These are phyloP conservation scores for Microdochium nivale DNA, from an alignment of 2,329 filamentous ascomycete genomes.

Conservation along the genomic window DNA sequence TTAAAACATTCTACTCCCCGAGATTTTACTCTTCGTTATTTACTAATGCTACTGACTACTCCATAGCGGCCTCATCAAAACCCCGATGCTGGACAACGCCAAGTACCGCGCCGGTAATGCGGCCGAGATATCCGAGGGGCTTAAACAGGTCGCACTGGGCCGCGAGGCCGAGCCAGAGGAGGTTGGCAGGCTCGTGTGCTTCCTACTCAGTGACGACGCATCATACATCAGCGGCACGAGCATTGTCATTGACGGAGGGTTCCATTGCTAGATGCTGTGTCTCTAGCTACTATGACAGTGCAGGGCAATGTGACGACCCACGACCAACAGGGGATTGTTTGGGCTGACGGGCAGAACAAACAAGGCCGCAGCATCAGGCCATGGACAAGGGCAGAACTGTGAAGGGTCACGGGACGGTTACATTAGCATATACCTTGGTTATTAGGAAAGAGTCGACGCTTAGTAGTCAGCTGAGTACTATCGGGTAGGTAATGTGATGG, in stretches of 20 bases:
- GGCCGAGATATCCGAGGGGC: conserved; percentile 7
- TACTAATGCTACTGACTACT: not conserved
- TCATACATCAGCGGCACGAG: conserved; percentile 15
- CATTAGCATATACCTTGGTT: too few relatives aligned
- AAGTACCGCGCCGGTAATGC: conserved; percentile 4
- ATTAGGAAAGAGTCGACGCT: too few relatives aligned
- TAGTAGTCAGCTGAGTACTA: too few relatives aligned
- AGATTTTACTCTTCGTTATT: not conserved
- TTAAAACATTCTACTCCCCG: not conserved
- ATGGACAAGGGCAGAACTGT: too few relatives aligned
- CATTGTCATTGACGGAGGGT: conserved; percentile 17
- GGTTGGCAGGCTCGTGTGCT: conserved; percentile 23
- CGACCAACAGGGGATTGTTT: too few relatives aligned
- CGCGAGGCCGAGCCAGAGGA: conserved; percentile 18
- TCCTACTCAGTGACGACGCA: conserved; percentile 22
- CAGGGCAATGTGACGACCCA: too few relatives aligned
- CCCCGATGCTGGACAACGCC: conserved; percentile 13
- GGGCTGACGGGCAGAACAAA: too few relatives aligned
- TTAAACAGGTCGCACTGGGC: conserved; percentile 9
- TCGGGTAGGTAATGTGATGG: too few relatives aligned
- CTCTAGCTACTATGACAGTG: too few relatives aligned
- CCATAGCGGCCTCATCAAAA: conserved; percentile 18
- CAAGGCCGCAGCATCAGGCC: too few relatives aligned
- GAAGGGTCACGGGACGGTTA: too few relatives aligned
- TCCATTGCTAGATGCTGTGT: conserved; percentile 18